Conservation (phyloP, 1,139 yeast species). For the Pichia sp. region DNA sequence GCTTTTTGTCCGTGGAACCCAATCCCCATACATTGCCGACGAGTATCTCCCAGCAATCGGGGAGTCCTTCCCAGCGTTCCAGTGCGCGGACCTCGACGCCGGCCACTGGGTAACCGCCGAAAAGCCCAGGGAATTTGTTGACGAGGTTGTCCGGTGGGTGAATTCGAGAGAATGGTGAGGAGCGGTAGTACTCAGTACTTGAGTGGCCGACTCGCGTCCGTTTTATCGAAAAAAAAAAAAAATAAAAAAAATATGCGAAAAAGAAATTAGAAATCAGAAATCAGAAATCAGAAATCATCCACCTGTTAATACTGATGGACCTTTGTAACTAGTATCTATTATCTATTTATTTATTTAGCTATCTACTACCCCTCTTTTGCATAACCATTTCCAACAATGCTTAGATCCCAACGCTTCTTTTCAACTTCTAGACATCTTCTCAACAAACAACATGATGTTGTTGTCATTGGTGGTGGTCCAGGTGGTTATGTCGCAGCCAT, state of each 20-base stretch:
- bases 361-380: neutral
- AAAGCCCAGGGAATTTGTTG: conserved; percentile 64
- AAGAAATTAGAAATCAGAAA: too few relatives aligned
- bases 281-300: too few relatives aligned
- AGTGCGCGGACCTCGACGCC: conserved; percentile 64
- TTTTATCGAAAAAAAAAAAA: neutral
- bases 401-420: conserved; percentile 28
- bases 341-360: neutral
- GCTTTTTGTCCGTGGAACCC: conserved; percentile 71
- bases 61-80: conserved; percentile 67
- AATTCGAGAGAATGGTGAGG: neutral
- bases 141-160: conserved; percentile 50
- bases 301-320: too few relatives aligned
- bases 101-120: conserved; percentile 94
- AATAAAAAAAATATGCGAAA: too few relatives aligned
- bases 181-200: too few relatives aligned
- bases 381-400: conserved; percentile 18
- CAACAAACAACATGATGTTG: conserved; percentile 70
- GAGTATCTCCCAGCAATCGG: conserved; percentile 75
- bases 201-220: conserved; percentile 12
- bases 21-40: conserved; percentile 78
- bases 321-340: neutral
- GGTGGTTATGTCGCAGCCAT: conserved; percentile 99
- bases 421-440: conserved; percentile 23
- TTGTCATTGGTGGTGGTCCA: conserved; percentile 98